Evolutionary conservation across 106 monocot species (phyloP).

Genomic region (Allium cepa): DNA sequence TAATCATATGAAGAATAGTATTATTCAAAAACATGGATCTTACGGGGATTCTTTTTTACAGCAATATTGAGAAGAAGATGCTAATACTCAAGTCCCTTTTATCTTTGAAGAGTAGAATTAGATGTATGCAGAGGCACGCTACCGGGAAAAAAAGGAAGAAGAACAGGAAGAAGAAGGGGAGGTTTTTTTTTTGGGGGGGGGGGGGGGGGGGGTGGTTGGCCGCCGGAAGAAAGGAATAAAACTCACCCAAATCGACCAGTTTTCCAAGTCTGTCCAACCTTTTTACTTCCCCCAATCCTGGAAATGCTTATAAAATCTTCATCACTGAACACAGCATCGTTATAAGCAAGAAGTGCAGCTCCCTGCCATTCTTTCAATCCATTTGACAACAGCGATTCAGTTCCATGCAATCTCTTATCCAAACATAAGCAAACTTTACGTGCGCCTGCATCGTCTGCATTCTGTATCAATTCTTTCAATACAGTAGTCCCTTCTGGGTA

Average conservation of each 20-base stretch:
- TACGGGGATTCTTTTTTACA: no score
- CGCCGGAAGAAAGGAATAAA: not conserved
- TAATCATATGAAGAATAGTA: no score
- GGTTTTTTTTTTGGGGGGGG: no score
- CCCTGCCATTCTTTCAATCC: slow-evolving; percentile 90
- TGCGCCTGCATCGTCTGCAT: slow-evolving; percentile 97
- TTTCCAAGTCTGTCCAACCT: slow-evolving; percentile 78
- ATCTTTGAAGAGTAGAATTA: no score
- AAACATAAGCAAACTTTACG: slow-evolving; percentile 78
- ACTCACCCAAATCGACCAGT: slow-evolving; percentile 94
- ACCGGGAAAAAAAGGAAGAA: not conserved
- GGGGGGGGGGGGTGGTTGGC: no score
- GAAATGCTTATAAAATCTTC: slow-evolving; percentile 92
- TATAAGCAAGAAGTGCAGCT: slow-evolving; percentile 88
- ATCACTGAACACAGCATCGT: slow-evolving; percentile 86
- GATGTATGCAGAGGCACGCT: not conserved
- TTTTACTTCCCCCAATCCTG: slow-evolving; percentile 87
- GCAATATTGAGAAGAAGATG: no score
- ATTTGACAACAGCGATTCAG: slow-evolving; percentile 51
- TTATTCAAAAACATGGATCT: no score
- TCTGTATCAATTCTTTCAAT: slow-evolving; percentile 96
- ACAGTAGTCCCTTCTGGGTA: slow-evolving; percentile 98
- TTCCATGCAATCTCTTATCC: slow-evolving; percentile 75
- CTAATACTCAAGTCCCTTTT: no score
- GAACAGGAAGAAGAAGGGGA: not conserved